phyloP scores from a whole-genome alignment of 2,329 filamentous ascomycete species.

The Alternaria ethzedia region DNA sequence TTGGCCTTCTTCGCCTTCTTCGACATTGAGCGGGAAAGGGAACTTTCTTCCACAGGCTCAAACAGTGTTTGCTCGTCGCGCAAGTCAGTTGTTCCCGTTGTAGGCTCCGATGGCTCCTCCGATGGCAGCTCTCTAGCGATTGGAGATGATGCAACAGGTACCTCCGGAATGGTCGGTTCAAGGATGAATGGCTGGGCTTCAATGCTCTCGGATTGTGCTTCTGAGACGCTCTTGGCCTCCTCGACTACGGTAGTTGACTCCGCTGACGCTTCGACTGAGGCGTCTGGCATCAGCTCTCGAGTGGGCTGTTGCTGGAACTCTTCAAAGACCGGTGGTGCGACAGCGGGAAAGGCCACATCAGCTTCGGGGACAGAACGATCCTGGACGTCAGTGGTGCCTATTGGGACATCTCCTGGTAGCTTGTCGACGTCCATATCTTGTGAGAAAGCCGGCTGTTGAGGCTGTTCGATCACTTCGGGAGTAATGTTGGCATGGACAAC shows the following conservation, averaged over 20 bases:
- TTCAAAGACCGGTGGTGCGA: neutral
- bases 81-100: neutral
- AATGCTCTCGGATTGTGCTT: neutral
- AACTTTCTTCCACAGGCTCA: slow-evolving; percentile 6
- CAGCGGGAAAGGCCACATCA: neutral
- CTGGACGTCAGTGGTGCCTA: neutral
- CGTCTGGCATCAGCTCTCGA: neutral
- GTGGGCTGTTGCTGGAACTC: neutral
- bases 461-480: neutral
- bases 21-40: slow-evolving; percentile 21
- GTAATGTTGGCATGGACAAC: neutral
- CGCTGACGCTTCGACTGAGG: neutral
- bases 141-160: neutral
- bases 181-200: slow-evolving; percentile 1
- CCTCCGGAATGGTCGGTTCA: neutral
- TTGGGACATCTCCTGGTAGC: neutral
- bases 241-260: slow-evolving; percentile 5
- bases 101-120: neutral
- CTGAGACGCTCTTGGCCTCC: neutral
- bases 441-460: neutral
- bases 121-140: neutral
- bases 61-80: neutral
- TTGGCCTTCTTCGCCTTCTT: slow-evolving; percentile 40
- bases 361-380: slow-evolving; percentile 7
- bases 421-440: neutral